Percentiles rank a stretch among this genome's conserved stretches.
Conservation (phyloP, 2,329 filamentous ascomycete species). For the Zasmidium angulare region DNA sequence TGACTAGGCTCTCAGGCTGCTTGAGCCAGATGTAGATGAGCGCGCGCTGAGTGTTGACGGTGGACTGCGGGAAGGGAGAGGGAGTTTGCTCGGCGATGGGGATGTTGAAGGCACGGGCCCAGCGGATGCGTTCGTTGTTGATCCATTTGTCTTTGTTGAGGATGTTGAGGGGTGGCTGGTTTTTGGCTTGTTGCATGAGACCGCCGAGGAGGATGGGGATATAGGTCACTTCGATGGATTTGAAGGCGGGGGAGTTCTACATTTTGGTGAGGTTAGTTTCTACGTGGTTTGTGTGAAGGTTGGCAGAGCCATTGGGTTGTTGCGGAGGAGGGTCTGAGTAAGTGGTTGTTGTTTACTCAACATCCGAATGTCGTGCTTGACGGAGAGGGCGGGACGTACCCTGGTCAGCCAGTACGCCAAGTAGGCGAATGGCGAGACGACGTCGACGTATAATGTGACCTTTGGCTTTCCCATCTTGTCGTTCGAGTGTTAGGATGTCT, state of each 20-base stretch:
- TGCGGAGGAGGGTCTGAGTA: neutral
- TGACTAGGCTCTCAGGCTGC: slow-evolving; percentile 42
- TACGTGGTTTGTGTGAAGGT: neutral
- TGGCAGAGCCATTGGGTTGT: neutral
- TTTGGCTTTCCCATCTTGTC: slow-evolving; percentile 30
- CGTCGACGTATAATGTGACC: slow-evolving; percentile 59
- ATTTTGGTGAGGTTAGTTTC: neutral
- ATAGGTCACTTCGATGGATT: slow-evolving; percentile 55
- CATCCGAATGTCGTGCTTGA: slow-evolving; percentile 2
- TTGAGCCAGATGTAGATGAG: slow-evolving; percentile 49
- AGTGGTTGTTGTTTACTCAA: slow-evolving; percentile 4
- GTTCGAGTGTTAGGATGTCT: neutral
- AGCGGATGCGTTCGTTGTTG: slow-evolving; percentile 53
- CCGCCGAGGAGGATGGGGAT: slow-evolving; percentile 61
- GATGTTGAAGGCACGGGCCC: slow-evolving; percentile 54
- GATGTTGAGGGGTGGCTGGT: slow-evolving; percentile 55
- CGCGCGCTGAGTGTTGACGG: slow-evolving; percentile 53
- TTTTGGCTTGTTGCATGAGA: slow-evolving; percentile 57
- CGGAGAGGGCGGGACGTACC: slow-evolving; percentile 39
- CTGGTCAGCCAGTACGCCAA: slow-evolving; percentile 57
- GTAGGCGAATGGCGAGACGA: slow-evolving; percentile 62
- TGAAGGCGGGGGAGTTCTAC: slow-evolving; percentile 58
- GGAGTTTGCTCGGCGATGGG: slow-evolving; percentile 50
- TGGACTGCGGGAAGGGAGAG: slow-evolving; percentile 55
- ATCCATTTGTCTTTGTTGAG: slow-evolving; percentile 64